Conservation (phyloP, 306 rosid species). For the Carpinus fangiana region DNA sequence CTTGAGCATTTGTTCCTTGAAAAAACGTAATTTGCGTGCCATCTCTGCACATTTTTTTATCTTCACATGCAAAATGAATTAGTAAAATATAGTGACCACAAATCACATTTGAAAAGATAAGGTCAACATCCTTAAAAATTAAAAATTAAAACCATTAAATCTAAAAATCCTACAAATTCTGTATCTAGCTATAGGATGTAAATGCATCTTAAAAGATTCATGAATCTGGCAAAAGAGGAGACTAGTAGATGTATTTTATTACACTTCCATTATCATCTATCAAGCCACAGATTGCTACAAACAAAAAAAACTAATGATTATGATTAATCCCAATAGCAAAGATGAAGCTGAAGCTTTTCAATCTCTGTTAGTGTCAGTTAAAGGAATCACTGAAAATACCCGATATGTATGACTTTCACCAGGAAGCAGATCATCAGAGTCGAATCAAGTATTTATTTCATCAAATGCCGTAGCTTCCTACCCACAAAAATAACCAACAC, state of each 20-base stretch:
- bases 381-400: not conserved
- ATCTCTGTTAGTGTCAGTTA: not conserved
- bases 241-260: not conserved
- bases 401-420: not conserved
- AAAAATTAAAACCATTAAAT: not conserved
- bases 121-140: conserved; percentile 9
- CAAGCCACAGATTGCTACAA: not conserved
- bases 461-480: not conserved
- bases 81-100: conserved; percentile 18
- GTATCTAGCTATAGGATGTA: not conserved
- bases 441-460: not conserved
- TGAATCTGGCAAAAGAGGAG: not conserved
- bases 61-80: conserved; percentile 42
- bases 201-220: conserved; percentile 3
- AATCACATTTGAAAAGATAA: conserved; percentile 10
- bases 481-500: not conserved
- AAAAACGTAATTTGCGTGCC: conserved; percentile 86
- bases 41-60: conserved; percentile 91
- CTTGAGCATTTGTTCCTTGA: conserved; percentile 92
- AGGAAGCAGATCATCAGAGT: not conserved
- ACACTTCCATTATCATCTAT: not conserved
- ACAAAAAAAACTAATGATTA: not conserved
- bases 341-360: conserved; percentile 1
- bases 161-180: not conserved
- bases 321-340: not conserved